These are phyloP conservation scores for Cicer yamashitae DNA, from an alignment of 306 rosid species.

Conservation along the genomic window DNA sequence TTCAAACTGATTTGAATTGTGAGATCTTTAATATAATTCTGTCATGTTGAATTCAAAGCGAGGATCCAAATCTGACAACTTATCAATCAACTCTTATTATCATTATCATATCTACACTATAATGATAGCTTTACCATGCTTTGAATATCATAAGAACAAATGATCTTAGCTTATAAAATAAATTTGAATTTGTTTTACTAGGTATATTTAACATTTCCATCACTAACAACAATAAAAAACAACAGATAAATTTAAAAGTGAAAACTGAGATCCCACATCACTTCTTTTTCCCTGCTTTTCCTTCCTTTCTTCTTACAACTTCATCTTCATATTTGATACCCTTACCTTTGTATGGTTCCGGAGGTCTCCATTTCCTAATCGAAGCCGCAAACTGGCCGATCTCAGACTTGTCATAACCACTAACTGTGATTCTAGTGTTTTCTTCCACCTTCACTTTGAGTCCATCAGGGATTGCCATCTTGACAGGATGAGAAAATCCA, in stretches of 20 bases:
- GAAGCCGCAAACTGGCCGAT: conserved; percentile 96
- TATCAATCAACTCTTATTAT: neutral
- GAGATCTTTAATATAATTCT: no score
- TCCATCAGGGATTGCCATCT: conserved; percentile 79
- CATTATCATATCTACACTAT: neutral
- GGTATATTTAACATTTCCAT: conserved; percentile 36
- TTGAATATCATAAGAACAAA: conserved; percentile 26
- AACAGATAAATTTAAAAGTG: conserved; percentile 23
- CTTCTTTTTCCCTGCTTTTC: conserved; percentile 97
- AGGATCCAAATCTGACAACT: no score
- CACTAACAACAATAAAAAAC: conserved; percentile 26
- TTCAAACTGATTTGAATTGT: no score
- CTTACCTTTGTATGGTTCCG: conserved; percentile 98
- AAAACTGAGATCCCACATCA: conserved; percentile 43
- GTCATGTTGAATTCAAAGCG: no score
- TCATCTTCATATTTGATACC: conserved; percentile 97
- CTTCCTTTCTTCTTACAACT: conserved; percentile 87
- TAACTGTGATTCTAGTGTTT: conserved; percentile 77
- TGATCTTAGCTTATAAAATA: conserved; percentile 35
- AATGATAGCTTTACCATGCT: conserved; percentile 31
- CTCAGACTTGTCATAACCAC: conserved; percentile 85
- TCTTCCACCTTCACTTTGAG: conserved; percentile 89
- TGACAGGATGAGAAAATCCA: conserved; percentile 98
- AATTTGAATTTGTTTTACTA: conserved; percentile 35
- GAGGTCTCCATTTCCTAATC: conserved; percentile 92